Base-by-base conservation (phyloP, 23 red algal genomes). In the Chondrus crispus region DNA sequence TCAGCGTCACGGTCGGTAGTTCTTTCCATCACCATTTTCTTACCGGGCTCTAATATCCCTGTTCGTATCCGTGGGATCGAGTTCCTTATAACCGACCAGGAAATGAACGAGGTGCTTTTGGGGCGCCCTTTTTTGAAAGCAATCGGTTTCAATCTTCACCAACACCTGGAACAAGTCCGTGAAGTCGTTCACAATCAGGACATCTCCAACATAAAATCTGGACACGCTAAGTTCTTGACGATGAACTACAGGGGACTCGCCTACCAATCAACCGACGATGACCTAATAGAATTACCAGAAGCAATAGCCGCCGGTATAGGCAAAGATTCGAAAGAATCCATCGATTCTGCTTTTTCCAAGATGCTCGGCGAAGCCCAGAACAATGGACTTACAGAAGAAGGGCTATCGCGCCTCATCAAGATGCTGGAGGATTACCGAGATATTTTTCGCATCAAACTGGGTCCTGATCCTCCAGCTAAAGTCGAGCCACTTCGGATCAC, bases 371-470 rank as follows among this genome's bases (percentile, higher is more conserved):
- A 55, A 14, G 84, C 41, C 3, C 6, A 57, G 2, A 52, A 12
- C 2, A 88, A 88, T 41, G 66, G 66, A 36, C 43, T 88, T 24
- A 40, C 66, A 18, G 43, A 49, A 2, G 49, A 32, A 14, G 68
- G 63, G 22, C 8, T 5, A 6, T 2, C 19, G 13, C 2, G 41
- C 39, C 43, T 54, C 14, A 22, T 12, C 43, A 54, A 40, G n/a
- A 74, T 88, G 9, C 43, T 88, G 1, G 11, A 73, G 22, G 5
- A 74, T 5, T 53, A 74, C 40, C 2, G 46, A 5, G 66, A 88
- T 8, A 66, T 75, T 39, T 88, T 88, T 57, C 84, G 84, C 4
- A 88, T 54, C 20, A 74, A 75, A 39, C 84, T 75, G 4, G 38
- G 39, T n/a, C 11, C 22, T 3, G 84, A 74, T 43, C 68, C 84